A percentile compares a stretch with the other conserved stretches of the same genome.
Evolutionary conservation across 768 basidiomycete genomes (phyloP).

Genomic region (Basidioascus undulatus): DNA sequence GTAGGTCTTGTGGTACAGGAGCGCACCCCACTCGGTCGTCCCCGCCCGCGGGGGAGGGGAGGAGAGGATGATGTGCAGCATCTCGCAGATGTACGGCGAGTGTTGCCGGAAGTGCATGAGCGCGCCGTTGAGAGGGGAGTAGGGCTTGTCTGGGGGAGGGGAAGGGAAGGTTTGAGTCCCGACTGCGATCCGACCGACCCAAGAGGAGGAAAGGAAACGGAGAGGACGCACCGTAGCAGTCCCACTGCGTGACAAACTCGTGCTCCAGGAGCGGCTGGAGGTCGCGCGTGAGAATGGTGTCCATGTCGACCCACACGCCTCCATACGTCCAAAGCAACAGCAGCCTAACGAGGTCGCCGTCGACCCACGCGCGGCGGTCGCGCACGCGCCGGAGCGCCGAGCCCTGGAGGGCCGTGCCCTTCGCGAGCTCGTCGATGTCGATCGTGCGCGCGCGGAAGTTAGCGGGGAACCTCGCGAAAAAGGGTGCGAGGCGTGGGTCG

Average conservation of each 20-base stretch:
- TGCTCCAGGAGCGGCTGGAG: constrained; percentile 66
- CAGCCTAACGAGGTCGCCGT: constrained; percentile 75
- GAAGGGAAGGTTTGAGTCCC: neutral
- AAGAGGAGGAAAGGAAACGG: neutral
- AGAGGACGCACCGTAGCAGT: constrained; percentile 59
- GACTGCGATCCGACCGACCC: neutral
- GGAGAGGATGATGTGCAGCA: constrained; percentile 68
- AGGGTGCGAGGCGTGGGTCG: constrained; percentile 28
- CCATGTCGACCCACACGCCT: constrained; percentile 96
- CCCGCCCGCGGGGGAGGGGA: constrained; percentile 45
- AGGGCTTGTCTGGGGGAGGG: constrained; percentile 35
- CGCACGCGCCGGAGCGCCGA: constrained; percentile 31
- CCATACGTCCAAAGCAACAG: constrained; percentile 72
- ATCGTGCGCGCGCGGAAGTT: constrained; percentile 46
- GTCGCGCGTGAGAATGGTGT: constrained; percentile 71
- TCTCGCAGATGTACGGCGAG: constrained; percentile 92
- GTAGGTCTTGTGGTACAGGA: constrained; percentile 77
- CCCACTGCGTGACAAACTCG: constrained; percentile 97
- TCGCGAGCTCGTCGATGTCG: constrained; percentile 40
- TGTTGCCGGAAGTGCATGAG: constrained; percentile 75
- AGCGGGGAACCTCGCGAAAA: constrained; percentile 37
- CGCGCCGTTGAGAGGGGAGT: constrained; percentile 68
- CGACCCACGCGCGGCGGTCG: constrained; percentile 75
- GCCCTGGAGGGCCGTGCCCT: constrained; percentile 51
- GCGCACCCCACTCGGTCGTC: constrained; percentile 82